phyloP scores from a whole-genome alignment of 257 asterid species.

The Oldenlandia corymbosa region DNA sequence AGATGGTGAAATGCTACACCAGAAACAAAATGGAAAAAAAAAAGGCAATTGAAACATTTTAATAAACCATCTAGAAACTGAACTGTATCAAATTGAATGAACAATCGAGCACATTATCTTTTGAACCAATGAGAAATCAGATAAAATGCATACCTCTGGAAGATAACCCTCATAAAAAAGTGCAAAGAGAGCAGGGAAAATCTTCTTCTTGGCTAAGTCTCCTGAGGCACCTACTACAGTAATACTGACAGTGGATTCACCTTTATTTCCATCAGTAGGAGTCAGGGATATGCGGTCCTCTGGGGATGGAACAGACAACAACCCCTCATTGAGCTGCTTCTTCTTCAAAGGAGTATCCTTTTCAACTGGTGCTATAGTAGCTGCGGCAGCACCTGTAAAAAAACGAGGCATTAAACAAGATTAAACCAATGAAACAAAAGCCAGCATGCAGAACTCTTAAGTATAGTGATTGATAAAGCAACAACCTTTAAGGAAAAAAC shows the following conservation, averaged over 20 bases:
- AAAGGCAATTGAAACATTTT: not conserved
- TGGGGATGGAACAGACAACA: slow-evolving; percentile 32
- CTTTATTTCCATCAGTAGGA: slow-evolving; percentile 21
- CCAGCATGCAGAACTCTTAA: not conserved
- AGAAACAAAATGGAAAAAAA: slow-evolving; percentile 6
- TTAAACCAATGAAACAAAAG: slow-evolving; percentile 10
- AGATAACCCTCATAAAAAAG: slow-evolving; percentile 90
- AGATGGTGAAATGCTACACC: slow-evolving; percentile 79
- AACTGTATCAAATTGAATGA: not conserved
- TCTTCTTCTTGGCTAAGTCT: slow-evolving; percentile 97
- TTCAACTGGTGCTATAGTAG: slow-evolving; percentile 22
- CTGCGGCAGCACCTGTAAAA: slow-evolving; percentile 40
- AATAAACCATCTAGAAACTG: not conserved
- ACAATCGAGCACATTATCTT: slow-evolving; percentile 12
- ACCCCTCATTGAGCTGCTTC: slow-evolving; percentile 39
- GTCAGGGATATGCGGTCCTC: slow-evolving; percentile 23
- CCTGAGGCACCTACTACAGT: slow-evolving; percentile 98
- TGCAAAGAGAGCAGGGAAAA: slow-evolving; percentile 97
- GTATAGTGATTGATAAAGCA: not conserved
- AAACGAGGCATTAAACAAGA: slow-evolving; percentile 10
- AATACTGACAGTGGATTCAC: slow-evolving; percentile 65
- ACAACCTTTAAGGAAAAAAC: not conserved
- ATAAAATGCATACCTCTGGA: slow-evolving; percentile 61
- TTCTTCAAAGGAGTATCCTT: slow-evolving; percentile 35
- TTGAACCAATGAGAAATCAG: not conserved